Evolutionary conservation across 768 basidiomycete genomes (phyloP).

Genomic region (Mycena sanguinolenta): DNA sequence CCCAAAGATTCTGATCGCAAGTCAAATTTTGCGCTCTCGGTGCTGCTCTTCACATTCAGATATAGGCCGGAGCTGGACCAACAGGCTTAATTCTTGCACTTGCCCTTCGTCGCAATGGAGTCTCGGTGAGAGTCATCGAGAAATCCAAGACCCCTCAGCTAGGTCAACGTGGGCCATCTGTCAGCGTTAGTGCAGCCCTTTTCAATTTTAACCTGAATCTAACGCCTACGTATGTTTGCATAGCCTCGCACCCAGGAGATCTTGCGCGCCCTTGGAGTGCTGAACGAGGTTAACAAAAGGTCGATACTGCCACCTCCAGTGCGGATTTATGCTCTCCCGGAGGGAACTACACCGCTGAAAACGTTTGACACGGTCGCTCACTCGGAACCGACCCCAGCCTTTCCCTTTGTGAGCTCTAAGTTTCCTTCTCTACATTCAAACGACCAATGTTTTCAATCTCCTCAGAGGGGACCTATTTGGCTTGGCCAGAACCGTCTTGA

Average conservation of each 20-base stretch:
- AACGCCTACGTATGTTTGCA: not conserved
- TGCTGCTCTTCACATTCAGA: not conserved
- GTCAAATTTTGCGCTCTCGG: not conserved
- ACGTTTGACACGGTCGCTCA: constrained; percentile 17
- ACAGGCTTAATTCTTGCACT: constrained; percentile 33
- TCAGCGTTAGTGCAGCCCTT: constrained; percentile 11
- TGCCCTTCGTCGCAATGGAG: constrained; percentile 40
- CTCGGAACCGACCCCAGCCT: constrained; percentile 34
- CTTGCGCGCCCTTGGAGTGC: constrained; percentile 41
- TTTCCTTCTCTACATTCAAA: not conserved
- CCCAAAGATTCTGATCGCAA: constrained; percentile 2
- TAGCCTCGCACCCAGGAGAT: constrained; percentile 44
- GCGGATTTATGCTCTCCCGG: constrained; percentile 23
- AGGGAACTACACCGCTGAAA: constrained; percentile 18
- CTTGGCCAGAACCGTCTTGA: constrained; percentile 38
- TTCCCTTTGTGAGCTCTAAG: constrained; percentile 40
- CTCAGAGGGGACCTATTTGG: constrained; percentile 25
- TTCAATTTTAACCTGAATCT: not conserved
- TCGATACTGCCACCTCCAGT: constrained; percentile 16
- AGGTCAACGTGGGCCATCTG: constrained; percentile 35
- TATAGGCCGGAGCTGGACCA: constrained; percentile 27
- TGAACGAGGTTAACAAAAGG: constrained; percentile 25
- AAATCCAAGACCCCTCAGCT: constrained; percentile 40
- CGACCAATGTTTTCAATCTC: not conserved
- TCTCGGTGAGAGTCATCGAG: constrained; percentile 55